Conservation (phyloP, 768 basidiomycete genomes). For the Lyophyllum shimeji region DNA sequence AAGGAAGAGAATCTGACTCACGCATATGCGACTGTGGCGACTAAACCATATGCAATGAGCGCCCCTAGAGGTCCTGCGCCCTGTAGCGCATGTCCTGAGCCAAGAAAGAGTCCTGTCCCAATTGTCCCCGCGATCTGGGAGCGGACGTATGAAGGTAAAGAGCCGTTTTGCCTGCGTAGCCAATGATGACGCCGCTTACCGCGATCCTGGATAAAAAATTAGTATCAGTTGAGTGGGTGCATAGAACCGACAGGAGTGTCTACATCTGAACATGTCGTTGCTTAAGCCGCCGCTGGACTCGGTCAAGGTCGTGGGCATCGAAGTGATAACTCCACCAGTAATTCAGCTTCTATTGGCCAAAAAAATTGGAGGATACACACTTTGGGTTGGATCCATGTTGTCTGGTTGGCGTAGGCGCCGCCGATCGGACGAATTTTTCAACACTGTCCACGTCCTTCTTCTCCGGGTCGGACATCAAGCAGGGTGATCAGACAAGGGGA, state of each 20-base stretch:
- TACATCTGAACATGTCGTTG: conserved; percentile 84
- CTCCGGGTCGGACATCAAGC: not conserved
- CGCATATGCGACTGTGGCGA: conserved; percentile 68
- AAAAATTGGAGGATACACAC: not conserved
- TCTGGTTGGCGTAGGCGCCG: not conserved
- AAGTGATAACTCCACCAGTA: conserved; percentile 35
- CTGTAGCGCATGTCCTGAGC: conserved; percentile 60
- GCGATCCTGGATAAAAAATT: conserved; percentile 49
- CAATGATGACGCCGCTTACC: conserved; percentile 37
- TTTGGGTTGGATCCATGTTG: not conserved
- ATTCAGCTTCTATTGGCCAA: not conserved
- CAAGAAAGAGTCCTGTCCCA: conserved; percentile 73
- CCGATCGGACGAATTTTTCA: not conserved
- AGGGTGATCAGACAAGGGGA: not conserved
- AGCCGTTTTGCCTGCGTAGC: not conserved
- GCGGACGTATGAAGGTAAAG: not conserved
- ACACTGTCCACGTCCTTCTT: conserved; percentile 5
- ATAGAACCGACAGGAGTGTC: conserved; percentile 17
- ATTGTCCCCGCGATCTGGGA: conserved; percentile 70
- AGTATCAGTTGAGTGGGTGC: not conserved
- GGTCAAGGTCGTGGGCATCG: conserved; percentile 64
- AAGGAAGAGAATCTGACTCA: conserved; percentile 27
- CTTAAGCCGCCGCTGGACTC: conserved; percentile 70
- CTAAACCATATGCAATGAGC: conserved; percentile 59
- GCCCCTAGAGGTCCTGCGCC: conserved; percentile 69